Evolutionary conservation across 2,329 filamentous ascomycete species (phyloP).

Genomic region (Arthrobotrys entomopaga): DNA sequence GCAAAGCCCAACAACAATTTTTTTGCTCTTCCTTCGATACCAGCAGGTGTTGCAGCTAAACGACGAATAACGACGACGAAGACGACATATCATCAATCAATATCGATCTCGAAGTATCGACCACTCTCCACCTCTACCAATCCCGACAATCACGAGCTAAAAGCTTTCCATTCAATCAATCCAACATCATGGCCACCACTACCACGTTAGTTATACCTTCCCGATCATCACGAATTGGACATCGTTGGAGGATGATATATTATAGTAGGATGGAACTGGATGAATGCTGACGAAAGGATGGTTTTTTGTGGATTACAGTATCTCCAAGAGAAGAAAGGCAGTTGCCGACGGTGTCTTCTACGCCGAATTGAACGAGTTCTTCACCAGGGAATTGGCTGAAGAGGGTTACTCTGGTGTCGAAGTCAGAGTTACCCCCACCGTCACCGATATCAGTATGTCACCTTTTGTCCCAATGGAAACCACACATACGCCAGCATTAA

Average conservation of each 20-base stretch:
- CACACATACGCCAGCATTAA: too few relatives aligned
- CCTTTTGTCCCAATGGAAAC: conserved; percentile 8
- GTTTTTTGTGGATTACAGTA: conserved; percentile 51
- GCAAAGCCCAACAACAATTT: conserved; percentile 37
- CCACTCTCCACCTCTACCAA: conserved; percentile 9
- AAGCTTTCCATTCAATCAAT: conserved; percentile 6
- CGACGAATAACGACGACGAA: conserved; percentile 30
- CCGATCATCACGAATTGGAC: conserved; percentile 15
- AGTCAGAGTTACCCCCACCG: conserved; percentile 99
- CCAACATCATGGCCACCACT: conserved; percentile 4
- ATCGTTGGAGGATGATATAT: neutral
- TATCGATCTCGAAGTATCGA: conserved; percentile 27
- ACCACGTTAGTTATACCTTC: conserved; percentile 36
- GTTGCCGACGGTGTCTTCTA: conserved; percentile 99
- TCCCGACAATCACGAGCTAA: neutral
- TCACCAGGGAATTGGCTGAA: conserved; percentile 99
- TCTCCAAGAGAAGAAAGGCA: conserved; percentile 69
- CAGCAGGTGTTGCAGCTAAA: conserved; percentile 33
- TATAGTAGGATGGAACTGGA: conserved; percentile 2
- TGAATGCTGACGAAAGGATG: conserved; percentile 43
- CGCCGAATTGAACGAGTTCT: conserved; percentile 99
- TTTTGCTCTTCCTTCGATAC: conserved; percentile 13
- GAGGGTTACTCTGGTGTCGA: conserved; percentile 99
- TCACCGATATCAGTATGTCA: conserved; percentile 91
- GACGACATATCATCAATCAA: too few relatives aligned